phyloP scores from a whole-genome alignment of 2,329 filamentous ascomycete species.

The Chaetothyriales sp. region DNA sequence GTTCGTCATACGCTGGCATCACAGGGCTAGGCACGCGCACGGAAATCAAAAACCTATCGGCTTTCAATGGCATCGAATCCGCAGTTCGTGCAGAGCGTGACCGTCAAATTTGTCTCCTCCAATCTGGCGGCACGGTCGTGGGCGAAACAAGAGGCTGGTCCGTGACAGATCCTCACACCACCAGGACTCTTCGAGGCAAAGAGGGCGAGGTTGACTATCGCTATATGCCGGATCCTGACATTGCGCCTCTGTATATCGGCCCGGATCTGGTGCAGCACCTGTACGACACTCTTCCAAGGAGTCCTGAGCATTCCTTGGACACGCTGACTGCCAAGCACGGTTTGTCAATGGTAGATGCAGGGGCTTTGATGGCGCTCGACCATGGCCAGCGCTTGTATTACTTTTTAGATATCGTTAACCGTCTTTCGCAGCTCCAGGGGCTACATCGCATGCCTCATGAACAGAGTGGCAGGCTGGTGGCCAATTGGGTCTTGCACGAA shows the following conservation, averaged over 20 bases:
- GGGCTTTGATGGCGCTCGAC: constrained; percentile 63
- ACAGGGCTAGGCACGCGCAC: constrained; percentile 67
- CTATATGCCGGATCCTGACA: constrained; percentile 95
- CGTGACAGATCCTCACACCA: constrained; percentile 61
- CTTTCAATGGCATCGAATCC: constrained; percentile 88
- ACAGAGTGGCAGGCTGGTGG: constrained; percentile 36
- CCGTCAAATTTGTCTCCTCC: constrained; percentile 69
- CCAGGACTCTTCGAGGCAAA: constrained; percentile 70
- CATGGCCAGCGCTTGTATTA: constrained; percentile 69
- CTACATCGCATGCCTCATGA: constrained; percentile 18
- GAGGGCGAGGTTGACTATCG: constrained; percentile 95
- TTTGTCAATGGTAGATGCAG: constrained; percentile 67
- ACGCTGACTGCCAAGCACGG: constrained; percentile 50
- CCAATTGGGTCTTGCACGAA: constrained; percentile 65
- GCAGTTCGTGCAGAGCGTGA: constrained; percentile 84
- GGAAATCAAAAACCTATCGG: constrained; percentile 94
- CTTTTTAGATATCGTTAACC: constrained; percentile 41
- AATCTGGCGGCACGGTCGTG: constrained; percentile 58
- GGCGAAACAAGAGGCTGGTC: constrained; percentile 93
- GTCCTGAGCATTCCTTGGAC: constrained; percentile 58
- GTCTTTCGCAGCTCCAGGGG: constrained; percentile 17
- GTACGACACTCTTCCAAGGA: constrained; percentile 47
- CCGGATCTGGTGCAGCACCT: constrained; percentile 55
- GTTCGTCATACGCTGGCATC: constrained; percentile 43
- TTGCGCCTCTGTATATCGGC: constrained; percentile 65